Evolutionary conservation across 2,329 filamentous ascomycete genomes (phyloP).

Genomic region (Leptosphaerulina australis): DNA sequence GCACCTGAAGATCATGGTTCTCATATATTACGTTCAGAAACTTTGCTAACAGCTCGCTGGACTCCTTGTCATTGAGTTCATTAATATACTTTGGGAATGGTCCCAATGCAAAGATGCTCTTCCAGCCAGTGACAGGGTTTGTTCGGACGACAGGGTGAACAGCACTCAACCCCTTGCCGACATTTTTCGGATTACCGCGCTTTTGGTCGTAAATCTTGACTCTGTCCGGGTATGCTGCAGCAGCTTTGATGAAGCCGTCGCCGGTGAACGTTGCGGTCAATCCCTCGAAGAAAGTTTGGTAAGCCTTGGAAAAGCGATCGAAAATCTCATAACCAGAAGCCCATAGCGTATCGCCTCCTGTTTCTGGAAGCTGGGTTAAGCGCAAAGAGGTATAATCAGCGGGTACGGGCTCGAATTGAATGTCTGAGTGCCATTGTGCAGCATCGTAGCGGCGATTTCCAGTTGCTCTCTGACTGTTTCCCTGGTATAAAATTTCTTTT

Average conservation of each 20-base stretch:
- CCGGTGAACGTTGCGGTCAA: conserved; percentile 36
- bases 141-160: conserved; percentile 41
- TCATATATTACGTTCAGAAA: conserved; percentile 31
- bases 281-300: conserved; percentile 30
- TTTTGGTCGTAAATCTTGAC: conserved; percentile 22
- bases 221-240: conserved; percentile 16
- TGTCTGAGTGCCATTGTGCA: conserved; percentile 64
- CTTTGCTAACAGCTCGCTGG: conserved; percentile 13
- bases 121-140: conserved; percentile 44
- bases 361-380: conserved; percentile 41
- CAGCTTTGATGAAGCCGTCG: conserved; percentile 26
- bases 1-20: conserved; percentile 51
- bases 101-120: conserved; percentile 38
- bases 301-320: conserved; percentile 35
- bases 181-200: conserved; percentile 33
- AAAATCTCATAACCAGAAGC: conserved; percentile 52
- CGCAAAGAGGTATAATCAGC: conserved; percentile 69
- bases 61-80: conserved; percentile 46
- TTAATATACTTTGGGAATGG: conserved; percentile 45
- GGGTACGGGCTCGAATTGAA: conserved; percentile 68
- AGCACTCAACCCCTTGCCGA: conserved; percentile 28
- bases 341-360: conserved; percentile 52
- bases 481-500: conserved; percentile 35
- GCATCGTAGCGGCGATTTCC: conserved; percentile 51
- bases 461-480: conserved; percentile 8